phyloP scores from a whole-genome alignment of 257 asterid species.

The Scutellaria minor region DNA sequence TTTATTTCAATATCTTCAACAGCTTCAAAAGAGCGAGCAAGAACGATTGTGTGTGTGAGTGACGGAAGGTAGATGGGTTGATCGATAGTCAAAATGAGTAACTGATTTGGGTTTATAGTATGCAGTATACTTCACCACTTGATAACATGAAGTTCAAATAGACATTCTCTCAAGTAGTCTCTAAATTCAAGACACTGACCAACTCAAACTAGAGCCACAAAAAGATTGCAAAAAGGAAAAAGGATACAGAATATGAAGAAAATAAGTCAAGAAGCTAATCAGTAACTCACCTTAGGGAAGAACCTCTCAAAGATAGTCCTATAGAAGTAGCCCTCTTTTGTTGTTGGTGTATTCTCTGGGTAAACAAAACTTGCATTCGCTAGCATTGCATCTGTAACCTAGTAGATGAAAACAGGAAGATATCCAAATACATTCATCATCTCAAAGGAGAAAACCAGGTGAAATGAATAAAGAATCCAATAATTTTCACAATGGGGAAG shows the following conservation, averaged over 20 bases:
- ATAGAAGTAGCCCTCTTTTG: slow-evolving; percentile 92
- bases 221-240: no score
- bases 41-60: not conserved
- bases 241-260: no score
- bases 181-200: no score
- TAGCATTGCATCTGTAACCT: slow-evolving; percentile 95
- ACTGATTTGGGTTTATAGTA: not conserved
- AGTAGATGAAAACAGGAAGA: slow-evolving; percentile 30
- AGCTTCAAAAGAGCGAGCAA: not conserved
- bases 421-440: not conserved
- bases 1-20: not conserved
- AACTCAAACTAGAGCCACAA: no score
- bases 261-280: not conserved
- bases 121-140: not conserved
- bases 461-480: slow-evolving; percentile 16
- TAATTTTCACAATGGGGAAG: slow-evolving; percentile 1
- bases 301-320: slow-evolving; percentile 84
- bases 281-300: slow-evolving; percentile 84
- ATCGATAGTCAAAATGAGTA: not conserved
- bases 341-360: slow-evolving; percentile 95
- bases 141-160: not conserved
- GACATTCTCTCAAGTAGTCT: not conserved
- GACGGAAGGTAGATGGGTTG: not conserved
- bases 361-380: slow-evolving; percentile 87
- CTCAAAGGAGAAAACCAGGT: slow-evolving; percentile 8